These are phyloP conservation scores for Blastobotrys aristatus DNA, from an alignment of 1,139 yeast species.

Conservation along the genomic window DNA sequence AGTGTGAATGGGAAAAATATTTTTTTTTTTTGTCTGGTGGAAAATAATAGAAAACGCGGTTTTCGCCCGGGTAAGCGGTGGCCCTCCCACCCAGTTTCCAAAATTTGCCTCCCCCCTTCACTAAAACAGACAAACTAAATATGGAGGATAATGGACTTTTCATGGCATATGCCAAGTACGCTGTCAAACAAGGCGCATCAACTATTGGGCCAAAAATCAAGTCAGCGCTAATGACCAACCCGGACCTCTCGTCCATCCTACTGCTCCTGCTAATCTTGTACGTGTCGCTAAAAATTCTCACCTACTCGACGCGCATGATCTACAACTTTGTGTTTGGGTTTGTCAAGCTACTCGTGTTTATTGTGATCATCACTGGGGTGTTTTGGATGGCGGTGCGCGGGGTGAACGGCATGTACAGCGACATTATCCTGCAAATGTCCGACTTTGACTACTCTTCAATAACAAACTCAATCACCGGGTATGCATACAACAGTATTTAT, in stretches of 20 bases:
- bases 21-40: neutral
- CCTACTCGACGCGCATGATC: constrained; percentile 29
- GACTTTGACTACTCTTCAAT: constrained; percentile 12
- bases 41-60: no score
- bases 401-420: constrained; percentile 20
- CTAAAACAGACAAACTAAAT: no score
- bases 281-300: constrained; percentile 28
- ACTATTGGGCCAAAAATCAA: constrained; percentile 12
- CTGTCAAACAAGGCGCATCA: neutral
- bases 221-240: constrained; percentile 21
- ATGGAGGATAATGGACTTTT: no score
- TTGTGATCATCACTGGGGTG: constrained; percentile 19
- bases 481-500: constrained; percentile 11
- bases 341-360: constrained; percentile 22
- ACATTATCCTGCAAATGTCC: constrained; percentile 12
- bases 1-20: no score
- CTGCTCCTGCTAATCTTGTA: constrained; percentile 21
- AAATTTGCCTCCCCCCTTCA: no score
- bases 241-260: constrained; percentile 24
- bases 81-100: no score
- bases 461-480: constrained; percentile 4
- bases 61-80: no score
- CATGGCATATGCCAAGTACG: neutral
- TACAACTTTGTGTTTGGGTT: constrained; percentile 25
- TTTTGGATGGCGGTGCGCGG: constrained; percentile 28